phyloP scores from a whole-genome alignment of 805 yeast genomes.

The Jamesozyma lodderae region DNA sequence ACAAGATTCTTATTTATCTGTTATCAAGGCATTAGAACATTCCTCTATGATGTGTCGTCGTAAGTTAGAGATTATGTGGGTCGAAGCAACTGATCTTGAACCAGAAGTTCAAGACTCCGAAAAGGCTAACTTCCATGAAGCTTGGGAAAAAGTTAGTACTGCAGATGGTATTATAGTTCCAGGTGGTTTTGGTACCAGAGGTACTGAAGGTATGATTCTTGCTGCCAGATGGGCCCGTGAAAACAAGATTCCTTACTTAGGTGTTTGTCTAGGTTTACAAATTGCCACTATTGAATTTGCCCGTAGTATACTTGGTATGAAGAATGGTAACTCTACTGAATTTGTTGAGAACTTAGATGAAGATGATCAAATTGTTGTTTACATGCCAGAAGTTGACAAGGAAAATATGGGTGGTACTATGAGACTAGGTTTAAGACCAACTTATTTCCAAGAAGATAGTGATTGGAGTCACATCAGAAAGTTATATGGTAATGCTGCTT shows the following conservation, averaged over 20 bases:
- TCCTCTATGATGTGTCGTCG: slow-evolving; percentile 84
- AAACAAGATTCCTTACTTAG: slow-evolving; percentile 85
- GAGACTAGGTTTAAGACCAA: slow-evolving; percentile 93
- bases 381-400: slow-evolving; percentile 98
- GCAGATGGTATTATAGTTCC: slow-evolving; percentile 97
- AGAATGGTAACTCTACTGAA: slow-evolving; percentile 72
- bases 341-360: slow-evolving; percentile 57
- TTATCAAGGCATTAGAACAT: slow-evolving; percentile 92
- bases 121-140: slow-evolving; percentile 79
- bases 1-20: slow-evolving; percentile 91
- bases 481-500: slow-evolving; percentile 62
- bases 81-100: slow-evolving; percentile 88
- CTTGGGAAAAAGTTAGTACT: slow-evolving; percentile 87
- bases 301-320: slow-evolving; percentile 64
- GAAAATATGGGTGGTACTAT: slow-evolving; percentile 96
- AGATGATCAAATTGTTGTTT: slow-evolving; percentile 64
- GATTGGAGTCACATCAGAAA: slow-evolving; percentile 64
- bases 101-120: slow-evolving; percentile 51
- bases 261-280: slow-evolving; percentile 96
- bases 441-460: slow-evolving; percentile 62
- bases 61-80: slow-evolving; percentile 86
- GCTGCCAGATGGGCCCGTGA: slow-evolving; percentile 99
- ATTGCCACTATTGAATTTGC: slow-evolving; percentile 92
- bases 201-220: slow-evolving; percentile 95
- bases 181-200: slow-evolving; percentile 96